Evolutionary conservation across 2,329 filamentous ascomycete species (phyloP).

Genomic region (Cordyceps fumosorosea): DNA sequence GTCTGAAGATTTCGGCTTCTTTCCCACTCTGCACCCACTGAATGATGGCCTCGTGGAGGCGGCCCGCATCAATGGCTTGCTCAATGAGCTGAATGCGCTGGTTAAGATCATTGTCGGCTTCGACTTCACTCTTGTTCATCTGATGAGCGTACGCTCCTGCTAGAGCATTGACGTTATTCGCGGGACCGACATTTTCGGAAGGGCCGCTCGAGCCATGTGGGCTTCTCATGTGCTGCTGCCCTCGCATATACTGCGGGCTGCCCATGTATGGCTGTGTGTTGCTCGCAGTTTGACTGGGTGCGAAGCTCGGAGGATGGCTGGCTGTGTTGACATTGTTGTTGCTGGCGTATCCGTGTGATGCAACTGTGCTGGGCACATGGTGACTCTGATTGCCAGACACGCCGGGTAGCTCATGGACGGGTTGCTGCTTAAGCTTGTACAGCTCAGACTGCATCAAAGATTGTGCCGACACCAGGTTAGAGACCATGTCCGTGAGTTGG

Average conservation of each 20-base stretch:
- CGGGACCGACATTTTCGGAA: slow-evolving; percentile 28
- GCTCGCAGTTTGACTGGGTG: slow-evolving; percentile 27
- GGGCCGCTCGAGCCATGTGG: slow-evolving; percentile 27
- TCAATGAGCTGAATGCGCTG: slow-evolving; percentile 54
- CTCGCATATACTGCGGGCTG: slow-evolving; percentile 32
- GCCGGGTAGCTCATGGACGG: slow-evolving; percentile 37
- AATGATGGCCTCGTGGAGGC: slow-evolving; percentile 57
- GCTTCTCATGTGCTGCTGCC: slow-evolving; percentile 26
- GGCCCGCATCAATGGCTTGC: slow-evolving; percentile 52
- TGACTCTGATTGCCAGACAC: slow-evolving; percentile 19
- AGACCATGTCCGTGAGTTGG: slow-evolving; percentile 61
- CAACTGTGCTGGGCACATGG: slow-evolving; percentile 19
- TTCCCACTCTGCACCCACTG: slow-evolving; percentile 60
- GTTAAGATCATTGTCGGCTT: slow-evolving; percentile 44
- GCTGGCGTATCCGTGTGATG: slow-evolving; percentile 24
- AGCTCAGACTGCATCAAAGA: slow-evolving; percentile 60
- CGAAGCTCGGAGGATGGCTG: slow-evolving; percentile 29
- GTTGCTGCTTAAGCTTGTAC: slow-evolving; percentile 49
- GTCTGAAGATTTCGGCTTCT: slow-evolving; percentile 56
- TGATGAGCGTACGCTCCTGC: slow-evolving; percentile 30
- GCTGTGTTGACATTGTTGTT: slow-evolving; percentile 20
- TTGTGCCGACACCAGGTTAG: slow-evolving; percentile 63
- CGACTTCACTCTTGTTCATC: slow-evolving; percentile 29
- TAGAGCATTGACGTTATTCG: slow-evolving; percentile 27
- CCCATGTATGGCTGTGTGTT: slow-evolving; percentile 28